Evolutionary conservation across 495 filamentous ascomycete species (phyloP).

Genomic region (Neurospora sublineolata): DNA sequence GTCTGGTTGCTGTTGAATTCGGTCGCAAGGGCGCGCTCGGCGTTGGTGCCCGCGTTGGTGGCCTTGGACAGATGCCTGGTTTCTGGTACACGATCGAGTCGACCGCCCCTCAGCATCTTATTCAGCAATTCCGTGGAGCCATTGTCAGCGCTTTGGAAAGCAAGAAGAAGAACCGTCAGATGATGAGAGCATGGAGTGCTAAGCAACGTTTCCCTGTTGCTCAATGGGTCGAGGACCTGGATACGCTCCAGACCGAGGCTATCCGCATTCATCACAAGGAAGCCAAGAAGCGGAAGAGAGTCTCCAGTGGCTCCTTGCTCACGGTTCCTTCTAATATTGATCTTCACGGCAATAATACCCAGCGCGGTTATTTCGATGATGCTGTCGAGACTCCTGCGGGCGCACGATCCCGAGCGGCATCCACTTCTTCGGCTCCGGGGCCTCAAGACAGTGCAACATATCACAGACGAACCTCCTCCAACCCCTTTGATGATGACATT

Average conservation of each 20-base stretch:
- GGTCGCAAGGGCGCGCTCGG: slow-evolving; percentile 66
- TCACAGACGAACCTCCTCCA: slow-evolving; percentile 6
- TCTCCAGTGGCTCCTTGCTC: slow-evolving; percentile 6
- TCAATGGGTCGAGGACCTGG: slow-evolving; percentile 52
- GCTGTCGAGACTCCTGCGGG: slow-evolving; percentile 3
- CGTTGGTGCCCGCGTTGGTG: slow-evolving; percentile 54
- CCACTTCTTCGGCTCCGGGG: neutral
- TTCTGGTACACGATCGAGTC: slow-evolving; percentile 61
- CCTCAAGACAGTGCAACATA: slow-evolving; percentile 4
- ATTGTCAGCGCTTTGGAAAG: slow-evolving; percentile 55
- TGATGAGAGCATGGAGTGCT: slow-evolving; percentile 65
- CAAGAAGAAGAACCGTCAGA: slow-evolving; percentile 43
- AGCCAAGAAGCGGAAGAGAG: slow-evolving; percentile 4
- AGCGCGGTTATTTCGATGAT: slow-evolving; percentile 10
- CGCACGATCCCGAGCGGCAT: slow-evolving; percentile 8
- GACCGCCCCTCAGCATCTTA: slow-evolving; percentile 52
- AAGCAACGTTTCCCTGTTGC: slow-evolving; percentile 65
- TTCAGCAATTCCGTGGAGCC: slow-evolving; percentile 60
- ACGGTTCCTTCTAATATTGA: slow-evolving; percentile 12
- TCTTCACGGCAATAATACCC: neutral
- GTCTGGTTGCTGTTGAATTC: slow-evolving; percentile 69
- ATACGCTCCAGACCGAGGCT: slow-evolving; percentile 47
- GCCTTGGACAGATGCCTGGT: slow-evolving; percentile 65
- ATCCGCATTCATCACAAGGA: slow-evolving; percentile 19
- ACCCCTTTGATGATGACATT: slow-evolving; percentile 6